Percentiles rank a stretch among this genome's conserved stretches.
These are phyloP conservation scores for Penicillium maclennaniae DNA, from an alignment of 495 filamentous ascomycete genomes.

Conservation along the genomic window DNA sequence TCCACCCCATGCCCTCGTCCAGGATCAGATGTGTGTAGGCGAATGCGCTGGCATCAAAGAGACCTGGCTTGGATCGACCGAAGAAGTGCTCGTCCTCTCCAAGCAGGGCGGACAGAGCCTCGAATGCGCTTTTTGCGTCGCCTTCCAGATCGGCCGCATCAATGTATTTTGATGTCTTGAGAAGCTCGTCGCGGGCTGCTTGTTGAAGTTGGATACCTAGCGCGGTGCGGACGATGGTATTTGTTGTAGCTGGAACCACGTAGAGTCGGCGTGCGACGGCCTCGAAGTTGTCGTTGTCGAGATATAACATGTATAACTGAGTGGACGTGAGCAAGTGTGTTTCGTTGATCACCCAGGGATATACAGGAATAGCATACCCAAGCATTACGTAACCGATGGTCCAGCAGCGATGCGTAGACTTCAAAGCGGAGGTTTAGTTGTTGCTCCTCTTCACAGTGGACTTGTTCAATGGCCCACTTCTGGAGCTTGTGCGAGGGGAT, in stretches of 20 bases:
- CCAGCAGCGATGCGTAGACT: slow-evolving; percentile 78
- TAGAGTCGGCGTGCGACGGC: slow-evolving; percentile 66
- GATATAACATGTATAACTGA: slow-evolving; percentile 76
- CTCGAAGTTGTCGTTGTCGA: slow-evolving; percentile 60
- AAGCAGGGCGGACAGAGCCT: slow-evolving; percentile 68
- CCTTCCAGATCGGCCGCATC: slow-evolving; percentile 60
- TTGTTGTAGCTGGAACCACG: slow-evolving; percentile 58
- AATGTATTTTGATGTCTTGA: slow-evolving; percentile 58
- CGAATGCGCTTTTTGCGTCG: slow-evolving; percentile 67
- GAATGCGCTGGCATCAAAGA: slow-evolving; percentile 87
- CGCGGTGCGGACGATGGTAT: slow-evolving; percentile 55
- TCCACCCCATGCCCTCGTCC: slow-evolving; percentile 57
- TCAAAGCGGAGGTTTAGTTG: slow-evolving; percentile 59
- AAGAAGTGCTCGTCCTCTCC: slow-evolving; percentile 66
- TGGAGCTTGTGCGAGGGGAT: slow-evolving; percentile 66
- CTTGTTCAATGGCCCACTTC: slow-evolving; percentile 60
- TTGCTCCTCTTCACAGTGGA: slow-evolving; percentile 47
- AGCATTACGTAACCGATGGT: slow-evolving; percentile 75
- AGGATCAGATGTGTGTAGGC: slow-evolving; percentile 84
- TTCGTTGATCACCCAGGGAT: not conserved
- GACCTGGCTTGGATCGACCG: slow-evolving; percentile 53
- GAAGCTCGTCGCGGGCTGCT: slow-evolving; percentile 69
- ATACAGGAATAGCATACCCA: slow-evolving; percentile 55
- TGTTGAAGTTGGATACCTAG: slow-evolving; percentile 62
- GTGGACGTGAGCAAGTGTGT: not conserved